Base-by-base conservation (phyloP, 495 filamentous ascomycete genomes). In the Penicilliopsis zonata region DNA sequence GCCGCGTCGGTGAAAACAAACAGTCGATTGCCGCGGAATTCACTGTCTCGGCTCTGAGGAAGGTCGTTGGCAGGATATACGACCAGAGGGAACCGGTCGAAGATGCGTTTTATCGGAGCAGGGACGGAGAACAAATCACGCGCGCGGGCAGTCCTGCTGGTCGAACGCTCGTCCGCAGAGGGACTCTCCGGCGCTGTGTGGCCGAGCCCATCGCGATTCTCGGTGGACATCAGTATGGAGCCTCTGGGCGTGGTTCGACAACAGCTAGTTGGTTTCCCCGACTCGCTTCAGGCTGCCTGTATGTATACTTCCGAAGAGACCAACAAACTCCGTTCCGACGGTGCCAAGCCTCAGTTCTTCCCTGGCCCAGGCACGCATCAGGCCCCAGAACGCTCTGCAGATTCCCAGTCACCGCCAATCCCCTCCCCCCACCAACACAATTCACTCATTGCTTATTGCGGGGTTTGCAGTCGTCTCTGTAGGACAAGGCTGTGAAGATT, bases 11-110 rank as follows among this genome's bases (percentile, higher is more conserved):
- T 70, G 55, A 94, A 96, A 19, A 94, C 62, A 49, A 86, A 87
- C 10, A 98, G 63, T 20, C 71, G 70, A 39, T 80, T 63, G 35
- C 61, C 47, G n/a, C 61, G 40, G 19, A 57, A 53, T 15, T 53
- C 34, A 14, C 45, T 42, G 13, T 73, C 74, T 9, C 65, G 60
- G 31, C 82, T 68, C 21, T 71, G 60, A 23, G 90, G 90, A 12
- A 93, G 72, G 33, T 76, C 70, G 47, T 88, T 84, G 15, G 76
- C 43, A n/a, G 80, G 69, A 56, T 93, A 87, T 12, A 72, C 80
- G 19, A 67, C 38, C 23, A 95, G 65, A 2, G 90, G 90, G 40
- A 94, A 87, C 29, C 45, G 53, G 55, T 90, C 78, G 57, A 98
- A 98, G 23, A 98, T 65, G 15, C 57, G 68, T 52, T 83, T 88